Base-by-base conservation (phyloP, 2,329 filamentous ascomycete species). In the Calonectria henricotiae region DNA sequence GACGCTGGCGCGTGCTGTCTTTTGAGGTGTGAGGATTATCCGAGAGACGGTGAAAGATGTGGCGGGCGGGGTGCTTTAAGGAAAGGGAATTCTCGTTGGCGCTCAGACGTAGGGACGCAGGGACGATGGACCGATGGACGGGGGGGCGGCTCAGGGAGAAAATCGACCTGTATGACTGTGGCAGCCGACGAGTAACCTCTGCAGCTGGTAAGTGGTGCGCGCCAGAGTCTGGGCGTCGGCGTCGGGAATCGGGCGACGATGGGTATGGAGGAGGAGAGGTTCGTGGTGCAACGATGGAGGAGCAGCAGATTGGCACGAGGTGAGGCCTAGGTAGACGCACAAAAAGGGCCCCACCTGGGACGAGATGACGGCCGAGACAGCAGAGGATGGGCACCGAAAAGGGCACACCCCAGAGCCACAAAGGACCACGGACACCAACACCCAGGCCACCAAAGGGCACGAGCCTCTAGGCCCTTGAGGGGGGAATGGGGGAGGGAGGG, bases 301-400 rank as follows among this genome's bases (percentile, higher is more conserved):
- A 78, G 74, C 74, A 78, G 73, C 76, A 78, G 76, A 77, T 78
- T 78, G 76, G 76, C 75, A 78, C 75, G 67, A 78, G 76, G 76
- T 78, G 76, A 78, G 76, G 76, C 76, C 74, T 77, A 68, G 74
- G 73, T 73, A 75, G 74, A 75, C 77, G 77, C 73, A 79, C 74
- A 76, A 74, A 75, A 79, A 74, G 62, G 63, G 73, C 77, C 79
- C 79, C 78, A 80, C 78, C 74, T 78, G 72, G 76, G 73, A 77
- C 75, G 74, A 78, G 76, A 80, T 79, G 79, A 76, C 72, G 78
- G 78, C 72, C 74, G 76, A 79, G 76, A 77, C 78, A 79, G 76
- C 69, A 70, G 71, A 78, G 65, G 71, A 74, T 67, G 70, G 73
- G 70, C 68, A 73, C 67, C 68, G 55, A 63, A 72, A 75, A 74